Conservation (phyloP, 2,329 filamentous ascomycete genomes). For the Rhinocladiella similis region DNA sequence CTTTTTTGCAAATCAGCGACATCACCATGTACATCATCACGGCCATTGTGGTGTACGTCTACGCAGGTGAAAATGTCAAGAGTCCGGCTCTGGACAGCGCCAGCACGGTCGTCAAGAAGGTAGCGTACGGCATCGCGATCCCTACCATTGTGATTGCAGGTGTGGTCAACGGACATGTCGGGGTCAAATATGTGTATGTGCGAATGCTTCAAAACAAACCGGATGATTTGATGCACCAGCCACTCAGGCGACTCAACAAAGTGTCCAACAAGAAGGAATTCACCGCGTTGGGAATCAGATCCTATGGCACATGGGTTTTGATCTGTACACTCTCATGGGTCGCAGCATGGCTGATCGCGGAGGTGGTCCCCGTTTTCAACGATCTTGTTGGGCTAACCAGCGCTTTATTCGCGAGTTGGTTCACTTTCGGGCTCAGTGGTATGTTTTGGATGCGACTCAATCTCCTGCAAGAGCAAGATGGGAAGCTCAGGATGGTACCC, state of each 20-base stretch:
- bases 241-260: conserved; percentile 38
- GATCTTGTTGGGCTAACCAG: conserved; percentile 64
- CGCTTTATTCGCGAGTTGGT: conserved; percentile 67
- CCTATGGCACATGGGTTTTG: conserved; percentile 58
- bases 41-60: conserved; percentile 68
- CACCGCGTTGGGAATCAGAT: conserved; percentile 32
- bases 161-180: conserved; percentile 69
- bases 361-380: conserved; percentile 69
- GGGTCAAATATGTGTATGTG: conserved; percentile 65
- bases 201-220: conserved; percentile 54
- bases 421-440: conserved; percentile 50
- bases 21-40: conserved; percentile 65
- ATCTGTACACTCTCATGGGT: conserved; percentile 60
- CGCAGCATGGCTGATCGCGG: conserved; percentile 66
- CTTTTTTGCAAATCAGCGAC: conserved; percentile 60
- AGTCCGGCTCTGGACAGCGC: conserved; percentile 69
- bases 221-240: conserved; percentile 56
- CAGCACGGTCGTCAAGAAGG: conserved; percentile 56
- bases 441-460: conserved; percentile 34
- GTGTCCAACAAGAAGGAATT: neutral
- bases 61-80: conserved; percentile 60
- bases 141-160: conserved; percentile 72
- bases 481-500: conserved; percentile 5
- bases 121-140: conserved; percentile 68
- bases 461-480: conserved; percentile 38